These are phyloP conservation scores for Cairneyella variabilis DNA, from an alignment of 495 filamentous ascomycete species.

Conservation along the genomic window DNA sequence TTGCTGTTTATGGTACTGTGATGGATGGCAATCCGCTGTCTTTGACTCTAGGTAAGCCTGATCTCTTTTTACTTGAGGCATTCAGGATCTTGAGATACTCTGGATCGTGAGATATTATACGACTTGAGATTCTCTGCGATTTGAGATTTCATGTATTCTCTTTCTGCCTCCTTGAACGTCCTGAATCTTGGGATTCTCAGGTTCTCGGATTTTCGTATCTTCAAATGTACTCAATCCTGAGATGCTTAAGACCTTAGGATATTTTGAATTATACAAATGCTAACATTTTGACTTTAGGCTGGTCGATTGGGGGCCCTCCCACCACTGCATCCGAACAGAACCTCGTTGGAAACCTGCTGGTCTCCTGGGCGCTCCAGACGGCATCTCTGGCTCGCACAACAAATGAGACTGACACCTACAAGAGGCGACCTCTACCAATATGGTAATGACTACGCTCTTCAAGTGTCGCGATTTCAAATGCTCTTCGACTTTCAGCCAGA, in stretches of 20 bases:
- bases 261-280: constrained; percentile 30
- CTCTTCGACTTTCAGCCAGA: constrained; percentile 16
- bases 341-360: constrained; percentile 16
- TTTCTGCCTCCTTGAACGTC: too few species aligned
- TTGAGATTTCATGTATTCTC: too few species aligned
- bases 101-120: too few species aligned
- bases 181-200: too few species aligned
- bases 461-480: constrained; percentile 4
- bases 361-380: constrained; percentile 20
- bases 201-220: too few species aligned
- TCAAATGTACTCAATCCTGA: too few species aligned
- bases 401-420: constrained; percentile 36
- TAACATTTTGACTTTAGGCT: constrained; percentile 3
- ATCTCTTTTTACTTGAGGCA: too few species aligned
- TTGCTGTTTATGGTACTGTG: constrained; percentile 31
- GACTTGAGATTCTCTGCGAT: too few species aligned
- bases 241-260: too few species aligned
- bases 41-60: too few species aligned
- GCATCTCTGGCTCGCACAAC: constrained; percentile 49
- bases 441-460: constrained; percentile 6
- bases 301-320: constrained; percentile 9
- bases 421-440: constrained; percentile 11
- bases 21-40: constrained; percentile 29
- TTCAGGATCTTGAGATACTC: too few species aligned
- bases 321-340: neutral